Evolutionary conservation across 148 eudicot genomes (phyloP), one percentile per base, ranked within the genome.

Genomic region (Suaeda aralocaspica): DNA sequence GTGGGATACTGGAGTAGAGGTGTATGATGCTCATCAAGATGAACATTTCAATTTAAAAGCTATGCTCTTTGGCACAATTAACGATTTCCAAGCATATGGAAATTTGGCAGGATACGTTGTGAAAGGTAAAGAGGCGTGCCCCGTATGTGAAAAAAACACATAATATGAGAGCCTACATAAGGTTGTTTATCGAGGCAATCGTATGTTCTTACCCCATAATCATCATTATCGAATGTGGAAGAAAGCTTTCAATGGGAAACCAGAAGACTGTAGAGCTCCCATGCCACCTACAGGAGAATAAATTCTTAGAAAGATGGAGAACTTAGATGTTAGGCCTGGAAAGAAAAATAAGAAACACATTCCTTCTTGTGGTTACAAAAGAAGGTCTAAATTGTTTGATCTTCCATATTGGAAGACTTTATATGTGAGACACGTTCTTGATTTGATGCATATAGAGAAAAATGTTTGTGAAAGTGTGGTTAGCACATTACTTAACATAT

Each of bases 31-130:
- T 13, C 50, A 72, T 18, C 42, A 12, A 1, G 22, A 52, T 7
- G 44, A 61, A 16, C 42, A 13, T 8, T 80, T 80, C 34, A 34
- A 5, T 12, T 66, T 76, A 67, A 34, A 60, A 49, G 77, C 71
- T 10, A 39, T 77, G 44, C 44, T 80, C 9, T 67, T 68, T 22
- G 67, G 77, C n/a, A 80, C 67, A 0, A 68, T 76, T 9, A 72
- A 66, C 29, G 76, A 80, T 19, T 80, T 75, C 44, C 77, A 73
- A 5, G 59, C 63, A 0, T 74, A 79, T 66, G 68, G 62, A 0
- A 67, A 66, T 57, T 21, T 74, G 2, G 57, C 69, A 0, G 68
- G 64, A 2, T 66, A 61, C 31, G 65, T 22, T 12, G 64, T 26
- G 7, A 45, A 69, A 25, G 81, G 74, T 41, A 2, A 73, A 6